Conservation (phyloP, 2,329 filamentous ascomycete genomes). For the Diplodia mutila region DNA sequence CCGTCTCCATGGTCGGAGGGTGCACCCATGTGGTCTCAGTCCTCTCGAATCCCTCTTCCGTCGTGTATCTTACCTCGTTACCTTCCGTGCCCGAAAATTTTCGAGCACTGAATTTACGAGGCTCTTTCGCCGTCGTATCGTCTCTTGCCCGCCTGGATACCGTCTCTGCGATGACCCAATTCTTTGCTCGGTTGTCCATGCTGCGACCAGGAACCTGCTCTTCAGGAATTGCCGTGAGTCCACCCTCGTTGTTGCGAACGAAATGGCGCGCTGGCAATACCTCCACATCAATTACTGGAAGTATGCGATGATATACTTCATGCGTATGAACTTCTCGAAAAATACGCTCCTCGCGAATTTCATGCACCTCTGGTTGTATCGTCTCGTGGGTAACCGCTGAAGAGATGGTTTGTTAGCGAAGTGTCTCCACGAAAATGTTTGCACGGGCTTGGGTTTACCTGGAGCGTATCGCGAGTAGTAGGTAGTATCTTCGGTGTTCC, state of each 20-base stretch:
- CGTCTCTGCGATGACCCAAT: constrained; percentile 40
- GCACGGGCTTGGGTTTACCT: constrained; percentile 32
- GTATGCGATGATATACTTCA: constrained; percentile 56
- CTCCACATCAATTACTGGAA: constrained; percentile 59
- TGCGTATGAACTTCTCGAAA: constrained; percentile 60
- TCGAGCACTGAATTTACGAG: constrained; percentile 40
- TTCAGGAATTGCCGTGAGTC: constrained; percentile 52
- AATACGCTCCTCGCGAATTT: constrained; percentile 53
- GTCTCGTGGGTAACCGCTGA: constrained; percentile 57
- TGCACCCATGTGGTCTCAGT: constrained; percentile 53
- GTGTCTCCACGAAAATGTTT: constrained; percentile 32
- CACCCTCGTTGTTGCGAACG: constrained; percentile 41
- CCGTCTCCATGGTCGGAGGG: constrained; percentile 46
- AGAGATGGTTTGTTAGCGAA: neutral
- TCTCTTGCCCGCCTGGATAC: neutral
- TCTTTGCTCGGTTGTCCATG: constrained; percentile 24
- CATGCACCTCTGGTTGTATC: constrained; percentile 48
- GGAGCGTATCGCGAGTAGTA: constrained; percentile 45
- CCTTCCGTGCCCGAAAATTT: constrained; percentile 45
- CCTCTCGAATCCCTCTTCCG: constrained; percentile 46
- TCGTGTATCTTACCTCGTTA: constrained; percentile 45
- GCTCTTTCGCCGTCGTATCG: constrained; percentile 3
- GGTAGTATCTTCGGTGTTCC: constrained; percentile 45
- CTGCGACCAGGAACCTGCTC: constrained; percentile 42
- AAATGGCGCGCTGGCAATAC: constrained; percentile 59